These are phyloP conservation scores for Sanguinoderma infundibulare DNA, from an alignment of 1,284 basidiomycete genomes.

Conservation along the genomic window DNA sequence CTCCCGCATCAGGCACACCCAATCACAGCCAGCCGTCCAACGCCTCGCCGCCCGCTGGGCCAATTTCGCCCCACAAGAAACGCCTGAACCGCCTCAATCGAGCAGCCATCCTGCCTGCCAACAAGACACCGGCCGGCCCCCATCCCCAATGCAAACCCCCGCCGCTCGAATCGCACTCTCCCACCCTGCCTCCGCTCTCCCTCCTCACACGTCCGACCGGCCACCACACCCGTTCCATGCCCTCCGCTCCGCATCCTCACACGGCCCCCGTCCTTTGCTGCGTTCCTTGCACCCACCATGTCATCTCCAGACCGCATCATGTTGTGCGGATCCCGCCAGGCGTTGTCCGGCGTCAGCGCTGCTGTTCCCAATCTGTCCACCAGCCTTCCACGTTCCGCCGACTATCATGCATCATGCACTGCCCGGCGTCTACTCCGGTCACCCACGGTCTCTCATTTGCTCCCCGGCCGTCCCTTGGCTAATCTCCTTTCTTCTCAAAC, in stretches of 20 bases:
- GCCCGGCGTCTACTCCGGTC: constrained; percentile 5
- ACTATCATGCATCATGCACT: not conserved
- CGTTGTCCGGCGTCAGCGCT: constrained; percentile 3
- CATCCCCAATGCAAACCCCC: not conserved
- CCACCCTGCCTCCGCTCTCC: not conserved
- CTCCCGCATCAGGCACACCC: constrained; percentile 13
- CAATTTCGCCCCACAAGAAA: constrained; percentile 17
- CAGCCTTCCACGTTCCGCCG: not conserved
- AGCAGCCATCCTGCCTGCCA: constrained; percentile 2
- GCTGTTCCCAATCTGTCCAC: too few species aligned
- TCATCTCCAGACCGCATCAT: too few species aligned
- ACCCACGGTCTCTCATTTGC: constrained; percentile 26
- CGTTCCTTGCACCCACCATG: too few species aligned
- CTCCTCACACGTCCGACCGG: not conserved
- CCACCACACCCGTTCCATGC: too few species aligned
- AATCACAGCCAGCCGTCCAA: constrained; percentile 8
- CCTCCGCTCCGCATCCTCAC: too few species aligned
- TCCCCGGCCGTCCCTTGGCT: constrained; percentile 15
- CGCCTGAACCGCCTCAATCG: constrained; percentile 16
- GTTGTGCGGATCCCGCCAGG: not conserved
- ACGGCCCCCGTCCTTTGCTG: too few species aligned
- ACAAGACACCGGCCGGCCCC: constrained; percentile 23
- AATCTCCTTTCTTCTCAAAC: not conserved
- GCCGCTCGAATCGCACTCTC: constrained; percentile 14
- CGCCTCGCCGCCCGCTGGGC: constrained; percentile 2